phyloP scores from a whole-genome alignment of 179 eudicot genomes.

The Beta corolliflora region DNA sequence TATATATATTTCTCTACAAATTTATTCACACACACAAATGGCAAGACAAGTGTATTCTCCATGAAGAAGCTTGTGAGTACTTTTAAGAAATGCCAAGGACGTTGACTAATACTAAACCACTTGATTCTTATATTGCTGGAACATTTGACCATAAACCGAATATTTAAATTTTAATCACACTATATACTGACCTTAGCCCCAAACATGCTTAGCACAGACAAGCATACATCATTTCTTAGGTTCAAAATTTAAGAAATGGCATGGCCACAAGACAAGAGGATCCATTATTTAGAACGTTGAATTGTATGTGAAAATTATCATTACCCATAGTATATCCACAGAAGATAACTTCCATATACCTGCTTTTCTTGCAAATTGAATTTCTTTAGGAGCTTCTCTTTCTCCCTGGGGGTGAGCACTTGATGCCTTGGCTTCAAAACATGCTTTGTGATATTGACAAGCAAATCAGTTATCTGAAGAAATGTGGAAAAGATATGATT shows the following conservation, averaged over 20 bases:
- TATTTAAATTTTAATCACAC: too few species aligned
- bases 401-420: slow-evolving; percentile 62
- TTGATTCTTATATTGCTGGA: neutral
- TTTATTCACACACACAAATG: neutral
- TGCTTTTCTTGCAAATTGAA: slow-evolving; percentile 80
- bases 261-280: neutral
- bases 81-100: neutral
- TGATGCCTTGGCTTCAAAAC: slow-evolving; percentile 80
- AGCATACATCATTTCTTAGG: neutral
- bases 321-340: neutral
- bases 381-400: slow-evolving; percentile 66
- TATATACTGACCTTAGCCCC: too few species aligned
- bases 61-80: neutral
- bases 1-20: neutral
- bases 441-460: slow-evolving; percentile 84
- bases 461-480: slow-evolving; percentile 83
- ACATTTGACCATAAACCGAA: too few species aligned
- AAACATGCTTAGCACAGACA: neutral
- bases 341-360: slow-evolving; percentile 36
- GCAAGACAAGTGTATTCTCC: neutral
- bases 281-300: neutral
- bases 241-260: neutral
- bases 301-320: neutral
- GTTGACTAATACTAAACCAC: neutral
- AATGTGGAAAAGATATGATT: neutral